Evolutionary conservation across 2,329 filamentous ascomycete genomes (phyloP), one percentile per base, ranked within the genome.

Genomic region (Fusarium acutatum): DNA sequence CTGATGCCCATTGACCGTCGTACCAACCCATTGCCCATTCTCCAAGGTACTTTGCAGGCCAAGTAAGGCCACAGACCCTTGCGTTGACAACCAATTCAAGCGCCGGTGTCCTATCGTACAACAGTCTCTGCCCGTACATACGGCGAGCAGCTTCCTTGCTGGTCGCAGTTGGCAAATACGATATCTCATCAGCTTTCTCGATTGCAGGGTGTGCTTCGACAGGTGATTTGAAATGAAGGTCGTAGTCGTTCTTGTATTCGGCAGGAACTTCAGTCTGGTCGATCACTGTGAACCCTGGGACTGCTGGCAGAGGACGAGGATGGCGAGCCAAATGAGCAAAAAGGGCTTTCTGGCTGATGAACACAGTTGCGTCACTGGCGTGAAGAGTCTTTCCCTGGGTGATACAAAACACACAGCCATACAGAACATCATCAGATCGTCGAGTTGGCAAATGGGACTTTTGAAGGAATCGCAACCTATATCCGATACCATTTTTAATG

Each of bases 11-110:
- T 4, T 82, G 75, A 1, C 87, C 88, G 67, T 90, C 88, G 69
- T 90, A 87, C 83, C 87, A 89, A 5, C 86, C 88, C 64, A 88
- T 82, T n/a, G 84, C 84, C 88, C 88, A 90, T 73, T 89, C 88
- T 20, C 88, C 88, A 6, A 83, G 80, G 74, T 88, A 88, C 74
- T 84, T 84, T 15, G 80, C 78, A 0, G 87, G 87, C 76, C 88
- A 90, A 43, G 84, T 82, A 34, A 90, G 79, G 1, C 87, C 88
- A 2, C 86, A 83, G 28, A 90, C 82, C 49, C 81, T 83, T 4
- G 87, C 86, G 2, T 87, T 88, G 20, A 83, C 80, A 6, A 84
- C 84, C 52, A 87, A 80, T 63, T 88, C 86, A 20, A 88, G 77
- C 5, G 83, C 85, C 1, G 82, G 80, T 1, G 84, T 84, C 26